Base-by-base conservation (phyloP, 208 protist genomes). In the Leishmania tropica region DNA sequence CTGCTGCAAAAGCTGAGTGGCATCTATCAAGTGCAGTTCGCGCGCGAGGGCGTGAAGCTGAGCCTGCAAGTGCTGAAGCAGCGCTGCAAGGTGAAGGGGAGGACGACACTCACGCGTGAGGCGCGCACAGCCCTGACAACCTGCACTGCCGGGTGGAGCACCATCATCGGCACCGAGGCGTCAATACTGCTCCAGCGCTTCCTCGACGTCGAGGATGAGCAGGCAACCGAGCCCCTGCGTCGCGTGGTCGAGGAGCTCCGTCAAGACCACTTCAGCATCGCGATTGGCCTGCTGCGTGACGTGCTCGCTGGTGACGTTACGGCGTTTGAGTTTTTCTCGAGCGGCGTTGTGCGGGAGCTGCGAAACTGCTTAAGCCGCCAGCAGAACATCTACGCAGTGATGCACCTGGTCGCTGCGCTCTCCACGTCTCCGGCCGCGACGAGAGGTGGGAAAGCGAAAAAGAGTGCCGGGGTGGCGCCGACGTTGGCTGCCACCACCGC, bases 1-100 rank as follows among this genome's bases (percentile, higher is more conserved):
- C 89, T 98, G 24, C 64, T 98, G 13, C 78, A 92, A 19, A 98
- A 97, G 82, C 21, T 96, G 37, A 85, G 85, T 10, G 79, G 84
- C 31, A 80, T 90, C 15, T 98, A 94, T 73, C 78, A 77, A 21
- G 75, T 81, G 37, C 88, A 92, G 68, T 96, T 99, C 81, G 83
- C 94, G 24, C 91, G 96, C 64, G 96, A 98, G 77, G 96, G 96
- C 48, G 91, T 98, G 7, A 86, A 87, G 47, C 85, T 93, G 75
- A 82, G 81, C 4, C 78, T 97, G 47, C 64, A 83, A 68, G 84
- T 84, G 31, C 45, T 82, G 48, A 77, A 88, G 74, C 81, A 90
- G 80, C 85, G 87, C 24, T 83, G 60, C 47, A 81, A 75, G 51
- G 78, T 85, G 40, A 84, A 78, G 53, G 76, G 62, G 4, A 79